Conservation (phyloP, 2,329 filamentous ascomycete genomes). For the Corinectria fuckeliana region DNA sequence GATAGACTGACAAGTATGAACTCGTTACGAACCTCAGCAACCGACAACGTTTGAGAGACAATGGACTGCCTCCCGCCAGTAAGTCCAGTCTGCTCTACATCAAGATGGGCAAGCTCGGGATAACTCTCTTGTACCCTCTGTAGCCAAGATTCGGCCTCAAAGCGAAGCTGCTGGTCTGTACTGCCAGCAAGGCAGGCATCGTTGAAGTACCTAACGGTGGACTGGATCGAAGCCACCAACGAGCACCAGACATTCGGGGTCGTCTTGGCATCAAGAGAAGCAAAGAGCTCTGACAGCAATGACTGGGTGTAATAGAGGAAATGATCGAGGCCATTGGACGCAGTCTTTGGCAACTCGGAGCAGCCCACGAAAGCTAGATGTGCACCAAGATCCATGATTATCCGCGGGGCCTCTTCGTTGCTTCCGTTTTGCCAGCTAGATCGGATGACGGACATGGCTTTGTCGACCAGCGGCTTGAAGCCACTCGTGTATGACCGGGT, state of each 20-base stretch:
- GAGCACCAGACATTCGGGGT: constrained; percentile 46
- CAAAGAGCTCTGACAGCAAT: constrained; percentile 45
- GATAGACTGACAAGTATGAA: constrained; percentile 50
- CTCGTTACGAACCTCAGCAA: constrained; percentile 42
- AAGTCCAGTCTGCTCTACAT: constrained; percentile 2
- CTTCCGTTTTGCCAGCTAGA: constrained; percentile 29
- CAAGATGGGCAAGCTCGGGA: constrained; percentile 35
- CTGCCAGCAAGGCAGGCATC: constrained; percentile 47
- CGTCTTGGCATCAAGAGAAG: constrained; percentile 43
- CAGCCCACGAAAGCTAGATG: constrained; percentile 58
- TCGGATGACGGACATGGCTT: constrained; percentile 37
- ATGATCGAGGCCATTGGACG: constrained; percentile 44
- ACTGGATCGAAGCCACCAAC: constrained; percentile 47
- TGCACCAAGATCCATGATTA: constrained; percentile 47
- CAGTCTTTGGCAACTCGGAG: constrained; percentile 45
- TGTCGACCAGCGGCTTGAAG: constrained; percentile 44
- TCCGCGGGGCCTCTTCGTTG: constrained; percentile 31
- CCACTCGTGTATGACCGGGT: constrained; percentile 45
- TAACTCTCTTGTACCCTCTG: constrained; percentile 38
- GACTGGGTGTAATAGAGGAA: constrained; percentile 49
- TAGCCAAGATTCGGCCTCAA: constrained; percentile 35
- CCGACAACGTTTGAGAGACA: constrained; percentile 20
- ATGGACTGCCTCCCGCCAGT: constrained; percentile 1
- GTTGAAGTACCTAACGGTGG: constrained; percentile 45
- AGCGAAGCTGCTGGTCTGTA: constrained; percentile 26